Percentiles rank a stretch among this genome's conserved stretches.
These are phyloP conservation scores for Zychaea mexicana DNA, from an alignment of 371 early-diverging fungal genomes.

Conservation along the genomic window DNA sequence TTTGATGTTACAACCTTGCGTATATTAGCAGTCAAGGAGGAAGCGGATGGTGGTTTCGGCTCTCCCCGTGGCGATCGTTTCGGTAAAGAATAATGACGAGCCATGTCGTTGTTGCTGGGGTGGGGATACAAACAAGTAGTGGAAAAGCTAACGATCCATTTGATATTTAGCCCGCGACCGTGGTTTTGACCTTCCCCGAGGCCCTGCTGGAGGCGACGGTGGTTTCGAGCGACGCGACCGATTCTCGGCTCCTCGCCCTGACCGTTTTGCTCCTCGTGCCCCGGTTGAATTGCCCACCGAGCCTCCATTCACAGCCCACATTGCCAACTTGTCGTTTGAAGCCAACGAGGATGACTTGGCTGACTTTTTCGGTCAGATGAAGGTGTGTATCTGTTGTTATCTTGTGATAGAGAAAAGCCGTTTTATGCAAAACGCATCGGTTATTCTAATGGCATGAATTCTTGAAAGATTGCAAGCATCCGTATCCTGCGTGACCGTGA, in stretches of 20 bases:
- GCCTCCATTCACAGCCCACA: constrained; percentile 87
- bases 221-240: constrained; percentile 39
- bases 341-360: constrained; percentile 75
- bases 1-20: background rate
- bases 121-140: too few relatives aligned
- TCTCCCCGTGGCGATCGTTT: constrained; percentile 17
- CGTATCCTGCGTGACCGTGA: constrained; percentile 76
- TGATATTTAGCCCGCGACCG: constrained; percentile 10
- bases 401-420: too few relatives aligned
- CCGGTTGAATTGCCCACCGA: constrained; percentile 78
- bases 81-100: constrained; percentile 10
- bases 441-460: too few relatives aligned
- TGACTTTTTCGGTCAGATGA: constrained; percentile 69
- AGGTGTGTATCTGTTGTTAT: too few relatives aligned
- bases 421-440: too few relatives aligned
- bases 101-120: too few relatives aligned
- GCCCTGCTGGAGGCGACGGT: constrained; percentile 21
- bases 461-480: constrained; percentile 57
- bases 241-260: constrained; percentile 37
- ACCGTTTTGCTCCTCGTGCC: constrained; percentile 42
- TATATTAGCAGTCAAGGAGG: constrained; percentile 25
- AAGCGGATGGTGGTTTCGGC: constrained; percentile 22
- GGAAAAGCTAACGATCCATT: too few relatives aligned
- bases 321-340: constrained; percentile 90
- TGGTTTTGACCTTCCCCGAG: constrained; percentile 22